phyloP scores from a whole-genome alignment of 2,329 filamentous ascomycete species.

The Chaetomiaceae sp. region DNA sequence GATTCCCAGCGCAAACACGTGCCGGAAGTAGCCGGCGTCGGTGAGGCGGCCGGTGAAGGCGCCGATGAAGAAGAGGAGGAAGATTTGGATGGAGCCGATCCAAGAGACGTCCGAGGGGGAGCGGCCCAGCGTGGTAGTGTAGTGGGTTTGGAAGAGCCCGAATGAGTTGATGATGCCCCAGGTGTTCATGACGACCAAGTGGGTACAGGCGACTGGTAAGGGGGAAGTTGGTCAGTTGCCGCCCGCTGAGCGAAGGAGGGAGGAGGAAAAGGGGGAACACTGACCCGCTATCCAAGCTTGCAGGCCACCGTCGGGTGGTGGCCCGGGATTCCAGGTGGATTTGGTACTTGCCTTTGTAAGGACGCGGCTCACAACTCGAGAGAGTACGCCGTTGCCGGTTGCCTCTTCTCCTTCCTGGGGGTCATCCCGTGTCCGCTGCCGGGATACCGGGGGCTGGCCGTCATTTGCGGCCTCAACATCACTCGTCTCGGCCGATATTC shows the following conservation, averaged over 20 bases:
- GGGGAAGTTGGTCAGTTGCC: not conserved
- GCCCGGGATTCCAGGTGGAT: conserved; percentile 40
- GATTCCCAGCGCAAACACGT: conserved; percentile 39
- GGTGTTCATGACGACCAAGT: conserved; percentile 48
- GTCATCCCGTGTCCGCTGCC: not conserved
- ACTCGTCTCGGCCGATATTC: not conserved
- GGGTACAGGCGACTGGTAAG: conserved; percentile 34
- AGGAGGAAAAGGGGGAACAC: conserved; percentile 15
- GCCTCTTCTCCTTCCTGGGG: not conserved
- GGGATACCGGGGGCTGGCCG: conserved; percentile 14
- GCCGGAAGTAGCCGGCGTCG: conserved; percentile 51
- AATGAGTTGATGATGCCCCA: conserved; percentile 55
- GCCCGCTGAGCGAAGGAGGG: no score
- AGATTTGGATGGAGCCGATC: conserved; percentile 53
- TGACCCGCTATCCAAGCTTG: conserved; percentile 45
- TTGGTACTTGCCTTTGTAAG: conserved; percentile 40
- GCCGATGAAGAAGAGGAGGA: conserved; percentile 52
- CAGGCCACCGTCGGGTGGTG: conserved; percentile 49
- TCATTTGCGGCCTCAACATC: conserved; percentile 12
- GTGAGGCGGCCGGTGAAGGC: conserved; percentile 50
- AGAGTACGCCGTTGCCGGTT: conserved; percentile 14
- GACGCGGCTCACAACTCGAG: conserved; percentile 35
- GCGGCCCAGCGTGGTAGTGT: conserved; percentile 37
- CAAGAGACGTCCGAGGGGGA: conserved; percentile 46
- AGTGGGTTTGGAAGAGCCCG: conserved; percentile 54